Evolutionary conservation across 192 early-diverging fungal genomes (phyloP), one percentile per base, ranked within the genome.

Genomic region (Coemansia asiatica): DNA sequence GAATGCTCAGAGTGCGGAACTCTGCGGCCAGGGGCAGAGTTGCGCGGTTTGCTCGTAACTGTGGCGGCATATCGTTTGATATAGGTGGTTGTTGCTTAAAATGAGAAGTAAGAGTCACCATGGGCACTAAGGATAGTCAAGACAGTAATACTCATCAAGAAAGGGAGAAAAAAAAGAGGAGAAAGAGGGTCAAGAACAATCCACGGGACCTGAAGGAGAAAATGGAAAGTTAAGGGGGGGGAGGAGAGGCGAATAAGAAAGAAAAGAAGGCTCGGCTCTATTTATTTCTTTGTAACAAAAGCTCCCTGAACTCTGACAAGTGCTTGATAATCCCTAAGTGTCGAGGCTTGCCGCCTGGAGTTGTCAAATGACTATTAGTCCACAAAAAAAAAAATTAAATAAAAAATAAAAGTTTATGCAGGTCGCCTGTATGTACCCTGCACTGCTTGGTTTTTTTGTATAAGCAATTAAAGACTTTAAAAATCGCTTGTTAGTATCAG

Each of bases 1-100:
- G 81, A 58, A 79, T 63, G 49, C 72, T 75, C 9, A 83, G 69
- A 38, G 81, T 79, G 53, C 76, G 81, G 72, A 75, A 83, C 63
- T 83, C 80, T 23, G 68, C 63, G 4, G 80, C 74, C 26, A 76
- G 56, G 19, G 36, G 75, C 49, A 56, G 38, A 26, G 62, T 56
- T 4, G 35, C 60, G 33, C 66, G 47, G 9, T 2, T 54, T 46
- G 46, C 49, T 35, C 48, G 40, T 8, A 31, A 31, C 26, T 36
- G 48, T 46, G 6, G 40, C 44, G 26, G 2, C 13, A 13, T 19
- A 12, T 36, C 59, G 22, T 23, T 40, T 8, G 59, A 18, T 26
- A 60, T 47, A 21, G 59, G 59, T 22, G 59, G 59, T 28, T 60
- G 21, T 16, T 44, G 36, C 16, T 21, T 33, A 44, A 23, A 21